phyloP scores from a whole-genome alignment of 2,329 filamentous ascomycete species.

The Lasiodiplodia sp. region DNA sequence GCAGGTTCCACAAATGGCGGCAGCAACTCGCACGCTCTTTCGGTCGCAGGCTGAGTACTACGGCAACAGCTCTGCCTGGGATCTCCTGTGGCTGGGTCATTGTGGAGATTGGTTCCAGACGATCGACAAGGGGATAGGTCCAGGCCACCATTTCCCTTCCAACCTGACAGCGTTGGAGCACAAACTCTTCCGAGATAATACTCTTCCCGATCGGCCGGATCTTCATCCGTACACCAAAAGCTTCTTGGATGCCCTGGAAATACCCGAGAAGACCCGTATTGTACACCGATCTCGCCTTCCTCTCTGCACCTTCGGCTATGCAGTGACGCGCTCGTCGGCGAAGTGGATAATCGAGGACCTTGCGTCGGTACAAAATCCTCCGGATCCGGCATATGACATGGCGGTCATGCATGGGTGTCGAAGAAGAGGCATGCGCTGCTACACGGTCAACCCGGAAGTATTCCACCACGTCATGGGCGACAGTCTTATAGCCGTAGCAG shows the following conservation, averaged over 20 bases:
- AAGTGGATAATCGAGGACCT: constrained; percentile 42
- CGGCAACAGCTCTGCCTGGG: constrained; percentile 49
- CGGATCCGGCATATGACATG: constrained; percentile 45
- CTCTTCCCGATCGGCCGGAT: constrained; percentile 43
- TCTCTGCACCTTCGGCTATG: constrained; percentile 54
- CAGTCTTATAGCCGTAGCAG: constrained; percentile 45
- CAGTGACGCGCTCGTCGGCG: constrained; percentile 43
- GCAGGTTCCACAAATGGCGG: constrained; percentile 51
- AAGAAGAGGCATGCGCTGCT: constrained; percentile 49
- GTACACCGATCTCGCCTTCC: constrained; percentile 52
- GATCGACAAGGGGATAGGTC: constrained; percentile 33
- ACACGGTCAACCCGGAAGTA: constrained; percentile 52
- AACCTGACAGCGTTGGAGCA: constrained; percentile 43
- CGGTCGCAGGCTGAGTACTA: constrained; percentile 44
- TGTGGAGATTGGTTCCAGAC: constrained; percentile 52
- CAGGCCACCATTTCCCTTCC: constrained; percentile 34
- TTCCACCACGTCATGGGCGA: constrained; percentile 53
- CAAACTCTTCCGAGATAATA: constrained; percentile 46
- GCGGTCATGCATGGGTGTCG: constrained; percentile 48
- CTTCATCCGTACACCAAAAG: constrained; percentile 50
- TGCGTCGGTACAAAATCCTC: constrained; percentile 36
- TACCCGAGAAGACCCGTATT: constrained; percentile 48
- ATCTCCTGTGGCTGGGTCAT: constrained; percentile 54
- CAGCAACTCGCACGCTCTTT: constrained; percentile 48
- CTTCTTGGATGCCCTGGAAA: constrained; percentile 45